A percentile compares a stretch with the other conserved stretches of the same genome.
Evolutionary conservation across 176 grass and related monocot genomes (phyloP).

Genomic region (Oryza meridionalis): DNA sequence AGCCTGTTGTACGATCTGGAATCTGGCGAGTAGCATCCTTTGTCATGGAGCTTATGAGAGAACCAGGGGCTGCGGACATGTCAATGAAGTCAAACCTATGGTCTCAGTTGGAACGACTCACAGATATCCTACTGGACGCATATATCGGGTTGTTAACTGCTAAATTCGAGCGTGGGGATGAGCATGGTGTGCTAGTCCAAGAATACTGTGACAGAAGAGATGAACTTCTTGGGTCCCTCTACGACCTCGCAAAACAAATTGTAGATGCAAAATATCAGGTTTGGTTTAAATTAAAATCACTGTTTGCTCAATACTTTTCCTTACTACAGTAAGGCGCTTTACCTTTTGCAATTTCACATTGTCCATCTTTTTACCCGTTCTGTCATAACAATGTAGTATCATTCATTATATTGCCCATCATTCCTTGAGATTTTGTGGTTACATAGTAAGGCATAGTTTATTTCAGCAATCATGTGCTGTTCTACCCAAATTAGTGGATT

Average conservation of each 20-base stretch:
- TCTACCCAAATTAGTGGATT: constrained; percentile 3
- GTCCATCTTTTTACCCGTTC: constrained; percentile 23
- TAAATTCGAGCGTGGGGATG: constrained; percentile 81
- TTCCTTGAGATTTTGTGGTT: constrained; percentile 18
- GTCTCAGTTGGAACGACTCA: constrained; percentile 76
- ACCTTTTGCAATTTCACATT: constrained; percentile 23
- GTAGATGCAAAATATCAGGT: constrained; percentile 85
- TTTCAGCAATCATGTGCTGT: constrained; percentile 4
- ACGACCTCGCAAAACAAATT: constrained; percentile 85
- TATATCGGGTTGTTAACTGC: constrained; percentile 77
- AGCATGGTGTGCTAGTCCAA: constrained; percentile 70
- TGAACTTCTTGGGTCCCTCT: constrained; percentile 81
- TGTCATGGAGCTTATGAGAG: constrained; percentile 75
- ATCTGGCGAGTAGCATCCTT: constrained; percentile 82
- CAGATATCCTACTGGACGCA: constrained; percentile 83
- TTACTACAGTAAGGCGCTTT: constrained; percentile 21
- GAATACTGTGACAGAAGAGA: constrained; percentile 89
- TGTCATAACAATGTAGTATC: neutral
- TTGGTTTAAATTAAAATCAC: constrained; percentile 28
- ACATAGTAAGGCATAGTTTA: constrained; percentile 23
- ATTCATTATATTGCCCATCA: constrained; percentile 27
- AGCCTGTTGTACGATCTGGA: constrained; percentile 73
- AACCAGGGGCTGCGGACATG: constrained; percentile 56
- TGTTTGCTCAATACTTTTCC: constrained; percentile 22
- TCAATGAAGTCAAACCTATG: constrained; percentile 64